Base-by-base conservation (phyloP, 2,329 filamentous ascomycete genomes). In the Aureobasidium sp. region DNA sequence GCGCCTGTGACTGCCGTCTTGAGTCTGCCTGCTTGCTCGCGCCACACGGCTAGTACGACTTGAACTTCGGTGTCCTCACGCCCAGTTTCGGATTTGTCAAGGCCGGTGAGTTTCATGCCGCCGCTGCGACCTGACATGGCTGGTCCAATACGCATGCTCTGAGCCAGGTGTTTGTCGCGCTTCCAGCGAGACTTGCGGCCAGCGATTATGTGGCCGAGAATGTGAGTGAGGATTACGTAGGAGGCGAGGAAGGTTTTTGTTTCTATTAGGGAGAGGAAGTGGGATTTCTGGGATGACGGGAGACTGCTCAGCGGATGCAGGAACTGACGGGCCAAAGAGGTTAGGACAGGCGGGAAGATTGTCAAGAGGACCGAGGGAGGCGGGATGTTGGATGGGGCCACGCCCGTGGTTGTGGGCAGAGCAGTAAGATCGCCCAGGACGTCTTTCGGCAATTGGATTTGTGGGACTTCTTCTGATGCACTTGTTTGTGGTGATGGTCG, bases 121-220 rank as follows among this genome's bases (percentile, higher is more conserved):
- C 81, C 86, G 56, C 76, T 73, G 68, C 89, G 90, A 59, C 85
- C 83, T 2, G 86, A 83, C 17, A 85, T 85, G 0, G 90, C 90
- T 22, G 83, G 83, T 0, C 85, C 85, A 64, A 97, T 96, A 62
- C 88, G 86, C 89, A 96, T 96, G 70, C 87, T 87, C 73, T 96
- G 91, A 1, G 89, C 84, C 14, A 97, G 79, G 64, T 91, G 85
- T 64, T 85, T 87, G 74, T 97, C 93, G 60, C 93, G 84, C 72
- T 96, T 93, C 93, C 93, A 97, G 62, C 93, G 87, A 57, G 89
- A 78, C 69, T 90, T 91, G 62, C 93, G 86, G 12, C 92, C 93
- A 1, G 90, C 89, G 62, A 97, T 86, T 54, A 97, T 82, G 48
- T 87, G 88, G n/a, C 85, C 89, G 27, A 88, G 86, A 12, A 91